Evolutionary conservation across 192 early-diverging fungal species (phyloP).

Genomic region (Entophlyctis luteolus): DNA sequence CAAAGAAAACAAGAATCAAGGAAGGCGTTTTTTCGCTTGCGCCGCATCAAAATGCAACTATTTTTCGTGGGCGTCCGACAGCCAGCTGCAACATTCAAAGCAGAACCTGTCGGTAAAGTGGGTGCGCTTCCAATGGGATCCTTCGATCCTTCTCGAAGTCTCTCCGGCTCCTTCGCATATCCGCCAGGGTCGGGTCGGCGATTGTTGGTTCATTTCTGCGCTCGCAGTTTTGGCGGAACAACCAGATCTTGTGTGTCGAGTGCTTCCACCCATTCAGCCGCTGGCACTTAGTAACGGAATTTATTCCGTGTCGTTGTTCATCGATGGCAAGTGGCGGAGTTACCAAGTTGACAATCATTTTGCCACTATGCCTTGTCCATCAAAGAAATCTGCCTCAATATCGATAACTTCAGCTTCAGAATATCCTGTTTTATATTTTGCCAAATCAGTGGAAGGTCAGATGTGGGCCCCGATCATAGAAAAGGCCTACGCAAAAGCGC

Average conservation of each 20-base stretch:
- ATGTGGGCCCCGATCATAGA: conserved; percentile 56
- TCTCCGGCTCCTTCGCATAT: conserved; percentile 2
- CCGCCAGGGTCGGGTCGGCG: conserved; percentile 20
- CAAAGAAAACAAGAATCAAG: conserved; percentile 33
- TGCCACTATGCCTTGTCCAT: neutral
- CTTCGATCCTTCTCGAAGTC: neutral
- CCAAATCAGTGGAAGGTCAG: neutral
- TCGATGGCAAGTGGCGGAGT: conserved; percentile 24
- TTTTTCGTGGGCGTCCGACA: conserved; percentile 17
- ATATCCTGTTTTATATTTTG: conserved; percentile 2
- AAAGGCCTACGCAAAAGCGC: conserved; percentile 59
- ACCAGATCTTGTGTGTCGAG: conserved; percentile 4
- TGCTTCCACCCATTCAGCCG: neutral
- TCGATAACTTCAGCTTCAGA: neutral
- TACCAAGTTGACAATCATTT: conserved; percentile 14
- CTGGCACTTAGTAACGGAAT: neutral
- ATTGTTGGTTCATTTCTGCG: conserved; percentile 32
- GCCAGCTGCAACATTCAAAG: neutral
- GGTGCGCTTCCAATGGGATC: conserved; percentile 1
- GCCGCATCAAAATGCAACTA: conserved; percentile 11
- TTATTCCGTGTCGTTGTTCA: conserved; percentile 1
- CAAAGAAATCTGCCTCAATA: neutral
- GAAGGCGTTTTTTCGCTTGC: conserved; percentile 18
- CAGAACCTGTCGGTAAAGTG: conserved; percentile 2
- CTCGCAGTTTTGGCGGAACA: conserved; percentile 22